Conservation (phyloP, 352 stramenopile species). For the Hyaloperonospora brassicae region DNA sequence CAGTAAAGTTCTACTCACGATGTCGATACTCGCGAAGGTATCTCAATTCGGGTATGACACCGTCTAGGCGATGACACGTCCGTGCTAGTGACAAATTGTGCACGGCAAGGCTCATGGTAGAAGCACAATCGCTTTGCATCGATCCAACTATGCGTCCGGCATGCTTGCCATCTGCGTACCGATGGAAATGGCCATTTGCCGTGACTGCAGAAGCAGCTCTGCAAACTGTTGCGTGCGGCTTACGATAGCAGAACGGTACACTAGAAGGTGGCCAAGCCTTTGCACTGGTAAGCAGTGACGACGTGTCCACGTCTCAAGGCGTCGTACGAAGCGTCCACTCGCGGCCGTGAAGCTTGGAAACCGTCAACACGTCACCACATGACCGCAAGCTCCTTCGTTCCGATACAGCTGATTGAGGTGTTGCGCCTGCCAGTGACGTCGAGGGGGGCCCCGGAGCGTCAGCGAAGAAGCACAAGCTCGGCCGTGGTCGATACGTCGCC, state of each 20-base stretch:
- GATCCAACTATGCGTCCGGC: constrained; percentile 1
- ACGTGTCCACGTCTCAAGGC: constrained; percentile 1
- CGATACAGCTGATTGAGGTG: background rate
- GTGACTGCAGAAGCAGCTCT: too few species aligned
- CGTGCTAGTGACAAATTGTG: constrained; percentile 1
- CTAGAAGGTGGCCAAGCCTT: background rate
- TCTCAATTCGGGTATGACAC: background rate
- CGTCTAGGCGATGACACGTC: constrained; percentile 6
- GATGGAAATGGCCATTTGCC: too few species aligned
- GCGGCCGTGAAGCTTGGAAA: background rate
- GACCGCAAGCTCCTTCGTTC: constrained; percentile 1
- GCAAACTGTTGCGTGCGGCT: too few species aligned
- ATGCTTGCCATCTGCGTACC: constrained; percentile 4
- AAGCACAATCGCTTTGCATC: background rate
- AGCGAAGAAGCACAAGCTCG: background rate
- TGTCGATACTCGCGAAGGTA: too few species aligned
- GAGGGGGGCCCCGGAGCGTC: too few species aligned
- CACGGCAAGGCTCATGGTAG: too few species aligned
- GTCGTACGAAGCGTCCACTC: background rate
- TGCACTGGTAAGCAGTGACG: background rate
- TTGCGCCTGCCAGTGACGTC: too few species aligned
- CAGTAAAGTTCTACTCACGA: too few species aligned
- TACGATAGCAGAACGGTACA: background rate
- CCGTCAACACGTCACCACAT: background rate
- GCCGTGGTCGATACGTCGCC: too few species aligned